A percentile compares a stretch with the other conserved stretches of the same genome.
Evolutionary conservation across 139 green algal genomes (phyloP).

Genomic region (Protoeuglena noctilucae): DNA sequence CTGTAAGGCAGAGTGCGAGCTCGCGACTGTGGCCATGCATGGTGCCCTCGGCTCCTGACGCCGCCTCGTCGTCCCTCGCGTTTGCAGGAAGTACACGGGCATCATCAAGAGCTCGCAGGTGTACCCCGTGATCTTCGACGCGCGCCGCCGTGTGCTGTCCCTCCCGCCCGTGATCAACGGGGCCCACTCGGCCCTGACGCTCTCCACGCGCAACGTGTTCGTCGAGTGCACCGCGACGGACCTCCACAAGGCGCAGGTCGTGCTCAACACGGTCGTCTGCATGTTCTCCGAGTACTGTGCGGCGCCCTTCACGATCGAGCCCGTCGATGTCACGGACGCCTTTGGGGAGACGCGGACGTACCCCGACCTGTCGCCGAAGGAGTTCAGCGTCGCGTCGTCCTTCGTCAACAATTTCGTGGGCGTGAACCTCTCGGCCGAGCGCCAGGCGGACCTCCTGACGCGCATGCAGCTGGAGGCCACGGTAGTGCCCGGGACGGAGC

Average conservation of each 20-base stretch:
- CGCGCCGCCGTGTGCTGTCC: constrained; percentile 74
- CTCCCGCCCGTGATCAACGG: constrained; percentile 98
- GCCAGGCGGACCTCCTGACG: constrained; percentile 50
- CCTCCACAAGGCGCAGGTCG: constrained; percentile 85
- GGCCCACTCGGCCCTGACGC: constrained; percentile 68
- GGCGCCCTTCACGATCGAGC: constrained; percentile 77
- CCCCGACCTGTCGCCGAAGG: constrained; percentile 49
- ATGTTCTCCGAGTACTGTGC: constrained; percentile 50
- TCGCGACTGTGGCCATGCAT: no score
- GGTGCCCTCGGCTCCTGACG: no score
- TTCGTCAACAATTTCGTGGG: constrained; percentile 78
- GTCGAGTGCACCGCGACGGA: constrained; percentile 98
- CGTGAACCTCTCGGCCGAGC: constrained; percentile 26
- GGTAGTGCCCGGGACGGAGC: constrained; percentile 1
- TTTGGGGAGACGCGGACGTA: constrained; percentile 46
- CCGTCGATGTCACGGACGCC: constrained; percentile 77
- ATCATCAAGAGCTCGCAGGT: constrained; percentile 87
- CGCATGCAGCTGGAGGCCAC: constrained; percentile 65
- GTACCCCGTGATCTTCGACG: constrained; percentile 89
- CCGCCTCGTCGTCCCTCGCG: no score
- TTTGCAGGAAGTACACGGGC: constrained; percentile 83
- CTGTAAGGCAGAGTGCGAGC: no score
- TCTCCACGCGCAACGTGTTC: constrained; percentile 85
- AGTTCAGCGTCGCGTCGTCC: constrained; percentile 39
- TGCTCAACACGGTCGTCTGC: constrained; percentile 50